Evolutionary conservation across 352 stramenopile genomes (phyloP).

Genomic region (Hyaloperonospora arabidopsidis): DNA sequence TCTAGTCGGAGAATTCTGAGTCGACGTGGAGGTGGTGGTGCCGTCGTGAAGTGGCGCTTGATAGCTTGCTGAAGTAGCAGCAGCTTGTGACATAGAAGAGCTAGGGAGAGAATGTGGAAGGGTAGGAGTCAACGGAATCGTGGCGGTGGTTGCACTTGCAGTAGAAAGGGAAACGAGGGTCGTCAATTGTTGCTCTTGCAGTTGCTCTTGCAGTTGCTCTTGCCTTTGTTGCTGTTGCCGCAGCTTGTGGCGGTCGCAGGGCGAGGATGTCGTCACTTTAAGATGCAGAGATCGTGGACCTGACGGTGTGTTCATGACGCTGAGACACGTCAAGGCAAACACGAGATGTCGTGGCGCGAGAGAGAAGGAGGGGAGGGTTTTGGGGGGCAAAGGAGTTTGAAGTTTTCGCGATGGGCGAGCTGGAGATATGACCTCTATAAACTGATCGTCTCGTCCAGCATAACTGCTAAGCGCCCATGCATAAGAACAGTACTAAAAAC

Average conservation of each 20-base stretch:
- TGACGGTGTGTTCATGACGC: constrained; percentile 15
- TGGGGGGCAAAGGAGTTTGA: constrained; percentile 21
- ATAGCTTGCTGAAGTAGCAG: neutral
- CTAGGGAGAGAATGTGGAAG: too few species aligned
- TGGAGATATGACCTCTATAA: neutral
- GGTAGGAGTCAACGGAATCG: constrained; percentile 5
- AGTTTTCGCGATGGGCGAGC: constrained; percentile 13
- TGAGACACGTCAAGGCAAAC: neutral
- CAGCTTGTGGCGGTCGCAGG: neutral
- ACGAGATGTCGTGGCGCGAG: constrained; percentile 8
- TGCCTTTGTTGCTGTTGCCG: constrained; percentile 8
- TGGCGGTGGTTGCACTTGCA: constrained; percentile 1
- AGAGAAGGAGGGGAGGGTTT: constrained; percentile 13
- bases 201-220: constrained; percentile 2
- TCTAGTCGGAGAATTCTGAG: constrained; percentile 17
- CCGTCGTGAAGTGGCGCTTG: constrained; percentile 9
- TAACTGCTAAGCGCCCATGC: neutral
- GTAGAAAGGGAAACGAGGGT: too few species aligned
- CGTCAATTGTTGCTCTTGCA: too few species aligned
- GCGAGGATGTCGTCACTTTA: constrained; percentile 3
- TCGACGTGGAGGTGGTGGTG: constrained; percentile 22
- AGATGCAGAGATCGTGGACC: constrained; percentile 10
- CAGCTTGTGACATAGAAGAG: neutral
- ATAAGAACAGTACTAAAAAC: neutral
- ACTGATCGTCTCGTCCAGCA: neutral